Percentiles rank a stretch among this genome's conserved stretches.
These are phyloP conservation scores for Cercospora janseana DNA, from an alignment of 2,329 filamentous ascomycete species.

Conservation along the genomic window DNA sequence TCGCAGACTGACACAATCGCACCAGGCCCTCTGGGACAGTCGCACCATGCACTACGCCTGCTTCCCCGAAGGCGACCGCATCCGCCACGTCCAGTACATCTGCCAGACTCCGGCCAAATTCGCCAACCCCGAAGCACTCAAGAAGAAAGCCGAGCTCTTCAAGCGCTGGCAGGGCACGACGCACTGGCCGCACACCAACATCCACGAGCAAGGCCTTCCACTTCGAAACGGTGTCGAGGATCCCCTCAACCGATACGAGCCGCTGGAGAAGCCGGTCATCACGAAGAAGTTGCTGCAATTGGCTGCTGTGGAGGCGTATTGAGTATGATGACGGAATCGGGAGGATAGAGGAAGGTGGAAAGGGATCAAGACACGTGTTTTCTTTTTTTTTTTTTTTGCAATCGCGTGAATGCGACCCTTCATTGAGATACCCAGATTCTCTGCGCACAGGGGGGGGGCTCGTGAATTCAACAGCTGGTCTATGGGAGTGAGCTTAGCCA, in stretches of 20 bases:
- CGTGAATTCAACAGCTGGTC: no score
- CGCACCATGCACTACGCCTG: conserved; percentile 49
- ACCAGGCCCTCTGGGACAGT: conserved; percentile 29
- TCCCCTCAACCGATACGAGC: conserved; percentile 40
- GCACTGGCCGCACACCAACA: conserved; percentile 45
- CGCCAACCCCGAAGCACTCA: conserved; percentile 38
- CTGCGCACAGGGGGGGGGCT: background rate
- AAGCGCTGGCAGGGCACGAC: conserved; percentile 39
- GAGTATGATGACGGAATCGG: background rate
- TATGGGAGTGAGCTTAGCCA: no score
- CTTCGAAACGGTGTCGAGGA: conserved; percentile 41
- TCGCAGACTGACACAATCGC: background rate
- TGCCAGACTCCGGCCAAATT: conserved; percentile 40
- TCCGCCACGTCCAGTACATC: conserved; percentile 36
- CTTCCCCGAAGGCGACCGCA: conserved; percentile 30
- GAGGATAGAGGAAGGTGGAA: background rate
- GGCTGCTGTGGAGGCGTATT: conserved; percentile 38
- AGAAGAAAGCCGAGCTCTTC: conserved; percentile 39
- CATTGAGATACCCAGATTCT: conserved; percentile 12
- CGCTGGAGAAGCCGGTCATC: conserved; percentile 41
- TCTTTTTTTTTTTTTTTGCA: background rate
- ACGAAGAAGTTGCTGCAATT: conserved; percentile 39
- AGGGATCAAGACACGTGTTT: background rate
- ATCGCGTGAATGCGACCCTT: conserved; percentile 19
- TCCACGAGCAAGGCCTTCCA: conserved; percentile 39